Percentiles rank a stretch among this genome's conserved stretches.
phyloP scores from a whole-genome alignment of 371 early-diverging fungal species.

The Actinomortierella ambigua region DNA sequence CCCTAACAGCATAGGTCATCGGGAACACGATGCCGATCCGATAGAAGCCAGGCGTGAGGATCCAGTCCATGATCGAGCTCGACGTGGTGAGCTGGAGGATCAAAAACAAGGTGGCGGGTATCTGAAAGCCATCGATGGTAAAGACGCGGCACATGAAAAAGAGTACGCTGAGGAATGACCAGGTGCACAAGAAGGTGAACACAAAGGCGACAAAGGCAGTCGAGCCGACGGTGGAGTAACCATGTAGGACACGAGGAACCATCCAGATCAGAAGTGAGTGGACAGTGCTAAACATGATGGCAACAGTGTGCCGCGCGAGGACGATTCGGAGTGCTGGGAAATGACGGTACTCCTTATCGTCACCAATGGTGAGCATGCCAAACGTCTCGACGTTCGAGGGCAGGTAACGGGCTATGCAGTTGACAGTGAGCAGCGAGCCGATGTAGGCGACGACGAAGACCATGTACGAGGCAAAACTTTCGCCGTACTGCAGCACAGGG shows the following conservation, averaged over 20 bases:
- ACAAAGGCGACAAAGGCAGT: not conserved
- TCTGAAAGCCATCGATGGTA: not conserved
- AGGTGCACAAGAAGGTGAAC: not conserved
- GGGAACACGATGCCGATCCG: slow-evolving; percentile 4
- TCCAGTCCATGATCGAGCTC: slow-evolving; percentile 2
- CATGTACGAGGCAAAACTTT: slow-evolving; percentile 5
- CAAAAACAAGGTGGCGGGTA: not conserved
- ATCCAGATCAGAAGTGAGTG: not conserved
- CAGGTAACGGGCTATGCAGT: slow-evolving; percentile 1
- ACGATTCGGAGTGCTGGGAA: slow-evolving; percentile 2
- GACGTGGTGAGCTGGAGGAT: slow-evolving; percentile 5
- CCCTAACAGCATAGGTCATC: slow-evolving; percentile 6
- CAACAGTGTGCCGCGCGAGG: not conserved
- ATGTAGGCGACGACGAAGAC: slow-evolving; percentile 3
- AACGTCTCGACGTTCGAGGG: no score
- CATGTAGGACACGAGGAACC: not conserved
- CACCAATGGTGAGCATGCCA: no score
- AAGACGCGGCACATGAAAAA: slow-evolving; percentile 1
- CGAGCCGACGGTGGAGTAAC: not conserved
- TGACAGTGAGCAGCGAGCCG: slow-evolving; percentile 2
- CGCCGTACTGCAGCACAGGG: slow-evolving; percentile 6
- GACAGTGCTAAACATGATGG: not conserved
- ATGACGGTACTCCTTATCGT: not conserved
- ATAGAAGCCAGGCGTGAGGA: not conserved
- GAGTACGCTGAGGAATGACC: slow-evolving; percentile 4